phyloP scores from a whole-genome alignment of 306 rosid genomes.

The Psophocarpus tetragonolobus region DNA sequence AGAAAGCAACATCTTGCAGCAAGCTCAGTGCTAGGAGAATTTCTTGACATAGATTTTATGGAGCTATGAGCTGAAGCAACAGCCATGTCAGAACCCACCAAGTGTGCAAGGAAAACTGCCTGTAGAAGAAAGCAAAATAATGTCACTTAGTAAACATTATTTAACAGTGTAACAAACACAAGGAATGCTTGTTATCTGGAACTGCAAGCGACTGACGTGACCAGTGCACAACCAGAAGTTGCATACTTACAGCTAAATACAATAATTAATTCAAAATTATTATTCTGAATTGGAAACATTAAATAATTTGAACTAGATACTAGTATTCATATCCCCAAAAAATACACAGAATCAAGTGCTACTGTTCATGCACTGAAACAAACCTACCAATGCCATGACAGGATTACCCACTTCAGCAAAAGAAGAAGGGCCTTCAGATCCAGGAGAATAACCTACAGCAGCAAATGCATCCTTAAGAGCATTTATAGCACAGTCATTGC shows the following conservation, averaged over 20 bases:
- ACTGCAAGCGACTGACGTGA: conserved; percentile 25
- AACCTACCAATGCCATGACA: conserved; percentile 89
- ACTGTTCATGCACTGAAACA: conserved; percentile 2
- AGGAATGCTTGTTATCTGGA: not conserved
- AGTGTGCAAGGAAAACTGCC: conserved; percentile 76
- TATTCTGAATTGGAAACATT: not conserved
- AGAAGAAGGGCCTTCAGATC: conserved; percentile 67
- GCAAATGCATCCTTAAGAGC: conserved; percentile 87
- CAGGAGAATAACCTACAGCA: conserved; percentile 70
- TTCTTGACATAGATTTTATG: conserved; percentile 63
- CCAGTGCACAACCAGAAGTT: conserved; percentile 20
- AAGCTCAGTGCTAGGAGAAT: conserved; percentile 67
- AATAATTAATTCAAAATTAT: conserved; percentile 7
- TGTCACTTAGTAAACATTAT: not conserved
- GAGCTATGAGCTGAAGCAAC: conserved; percentile 80
- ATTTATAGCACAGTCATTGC: conserved; percentile 58
- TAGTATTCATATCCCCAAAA: not conserved
- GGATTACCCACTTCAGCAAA: conserved; percentile 91
- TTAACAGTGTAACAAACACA: conserved; percentile 28
- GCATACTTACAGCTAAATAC: not conserved
- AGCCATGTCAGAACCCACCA: conserved; percentile 79
- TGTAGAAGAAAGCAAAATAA: conserved; percentile 42
- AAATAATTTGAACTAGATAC: conserved; percentile 19
- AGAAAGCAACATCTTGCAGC: conserved; percentile 77
- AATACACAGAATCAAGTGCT: conserved; percentile 2